Evolutionary conservation across 768 basidiomycete genomes (phyloP).

Genomic region (Mycena olivaceomarginata): DNA sequence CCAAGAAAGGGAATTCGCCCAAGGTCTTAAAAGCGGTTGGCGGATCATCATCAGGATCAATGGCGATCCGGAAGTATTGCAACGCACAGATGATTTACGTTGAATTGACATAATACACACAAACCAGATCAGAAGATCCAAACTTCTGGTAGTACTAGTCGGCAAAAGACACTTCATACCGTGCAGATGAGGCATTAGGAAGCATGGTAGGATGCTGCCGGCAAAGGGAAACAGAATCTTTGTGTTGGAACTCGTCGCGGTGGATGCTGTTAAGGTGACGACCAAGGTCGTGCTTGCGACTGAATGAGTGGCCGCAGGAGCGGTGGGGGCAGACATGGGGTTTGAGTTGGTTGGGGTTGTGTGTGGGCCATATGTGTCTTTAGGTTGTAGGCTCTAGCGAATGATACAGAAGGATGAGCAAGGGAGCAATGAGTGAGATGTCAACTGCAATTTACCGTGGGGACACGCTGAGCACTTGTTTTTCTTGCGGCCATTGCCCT

Average conservation of each 20-base stretch:
- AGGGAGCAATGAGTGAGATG: conserved; percentile 11
- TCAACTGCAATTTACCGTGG: conserved; percentile 69
- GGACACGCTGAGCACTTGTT: conserved; percentile 87
- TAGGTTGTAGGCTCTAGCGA: conserved; percentile 94
- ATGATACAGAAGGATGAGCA: conserved; percentile 68
- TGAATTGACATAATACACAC: no score
- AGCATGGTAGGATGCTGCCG: no score
- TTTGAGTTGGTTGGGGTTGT: conserved; percentile 94
- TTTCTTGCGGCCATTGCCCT: conserved; percentile 80
- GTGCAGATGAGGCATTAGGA: no score
- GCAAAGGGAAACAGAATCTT: conserved; percentile 57
- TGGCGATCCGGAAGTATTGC: no score
- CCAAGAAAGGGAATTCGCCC: no score
- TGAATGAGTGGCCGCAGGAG: conserved; percentile 93
- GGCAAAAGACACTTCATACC: no score
- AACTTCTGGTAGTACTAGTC: no score
- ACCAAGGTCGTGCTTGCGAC: conserved; percentile 94
- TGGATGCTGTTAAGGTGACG: conserved; percentile 93
- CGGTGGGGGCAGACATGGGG: conserved; percentile 92
- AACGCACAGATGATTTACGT: no score
- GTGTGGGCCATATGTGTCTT: conserved; percentile 96
- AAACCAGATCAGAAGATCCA: no score
- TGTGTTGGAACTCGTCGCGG: conserved; percentile 67
- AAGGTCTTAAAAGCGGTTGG: no score
- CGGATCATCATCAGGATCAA: no score